Conservation (phyloP, 768 basidiomycete genomes). For the Dioszegia hungarica region DNA sequence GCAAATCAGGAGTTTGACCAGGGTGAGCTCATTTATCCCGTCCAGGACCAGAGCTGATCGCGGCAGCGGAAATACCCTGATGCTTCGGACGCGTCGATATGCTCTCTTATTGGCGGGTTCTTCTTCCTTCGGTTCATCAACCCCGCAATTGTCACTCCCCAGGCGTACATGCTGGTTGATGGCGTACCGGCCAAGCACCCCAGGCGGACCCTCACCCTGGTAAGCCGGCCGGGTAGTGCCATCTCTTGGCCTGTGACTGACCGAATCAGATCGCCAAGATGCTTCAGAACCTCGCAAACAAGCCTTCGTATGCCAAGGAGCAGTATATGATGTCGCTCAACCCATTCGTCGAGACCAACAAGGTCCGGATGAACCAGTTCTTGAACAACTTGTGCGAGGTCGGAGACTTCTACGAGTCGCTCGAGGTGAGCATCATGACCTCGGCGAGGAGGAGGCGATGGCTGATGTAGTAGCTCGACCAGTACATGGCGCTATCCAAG, state of each 20-base stretch:
- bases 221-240: slow-evolving; percentile 36
- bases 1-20: slow-evolving; percentile 91
- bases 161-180: slow-evolving; percentile 99
- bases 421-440: slow-evolving; percentile 65
- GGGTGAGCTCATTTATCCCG: slow-evolving; percentile 54
- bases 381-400: slow-evolving; percentile 96
- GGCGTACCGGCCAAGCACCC: slow-evolving; percentile 97
- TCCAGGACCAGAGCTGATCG: neutral
- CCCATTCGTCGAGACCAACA: slow-evolving; percentile 98
- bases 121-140: slow-evolving; percentile 99
- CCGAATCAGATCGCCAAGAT: slow-evolving; percentile 86
- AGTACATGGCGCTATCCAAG: slow-evolving; percentile 99
- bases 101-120: slow-evolving; percentile 97
- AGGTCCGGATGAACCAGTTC: slow-evolving; percentile 94
- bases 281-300: slow-evolving; percentile 98
- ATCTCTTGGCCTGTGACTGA: neutral
- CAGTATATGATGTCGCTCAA: slow-evolving; percentile 98
- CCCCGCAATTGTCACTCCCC: slow-evolving; percentile 96
- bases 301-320: slow-evolving; percentile 96
- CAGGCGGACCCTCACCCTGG: slow-evolving; percentile 87
- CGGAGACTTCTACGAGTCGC: slow-evolving; percentile 96
- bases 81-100: slow-evolving; percentile 95
- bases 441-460: neutral
- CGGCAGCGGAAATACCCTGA: slow-evolving; percentile 94
- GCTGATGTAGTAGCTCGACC: slow-evolving; percentile 74